These are phyloP conservation scores for Sophora flavescens DNA, from an alignment of 306 rosid genomes.

Conservation along the genomic window DNA sequence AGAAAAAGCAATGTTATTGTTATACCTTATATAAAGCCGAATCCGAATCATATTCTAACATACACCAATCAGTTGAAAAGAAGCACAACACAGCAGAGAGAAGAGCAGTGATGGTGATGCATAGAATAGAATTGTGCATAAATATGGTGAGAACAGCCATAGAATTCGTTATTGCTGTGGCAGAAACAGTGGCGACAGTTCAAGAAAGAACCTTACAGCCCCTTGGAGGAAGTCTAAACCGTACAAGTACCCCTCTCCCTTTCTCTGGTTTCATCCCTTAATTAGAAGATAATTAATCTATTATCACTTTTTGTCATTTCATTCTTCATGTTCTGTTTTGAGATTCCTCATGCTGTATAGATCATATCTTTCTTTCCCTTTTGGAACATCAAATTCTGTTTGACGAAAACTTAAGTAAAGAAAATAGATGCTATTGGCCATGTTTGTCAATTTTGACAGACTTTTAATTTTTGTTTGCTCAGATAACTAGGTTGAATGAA, in stretches of 20 bases:
- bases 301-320: background rate
- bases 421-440: slow-evolving; percentile 1
- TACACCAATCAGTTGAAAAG: background rate
- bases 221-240: slow-evolving; percentile 24
- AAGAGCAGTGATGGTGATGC: slow-evolving; percentile 59
- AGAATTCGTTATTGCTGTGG: slow-evolving; percentile 71
- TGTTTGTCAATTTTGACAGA: slow-evolving; percentile 21
- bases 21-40: background rate
- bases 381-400: slow-evolving; percentile 14
- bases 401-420: slow-evolving; percentile 28
- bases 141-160: slow-evolving; percentile 70
- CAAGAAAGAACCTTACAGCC: slow-evolving; percentile 53
- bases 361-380: background rate
- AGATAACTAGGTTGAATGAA: background rate
- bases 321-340: background rate
- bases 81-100: background rate
- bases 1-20: background rate
- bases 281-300: background rate
- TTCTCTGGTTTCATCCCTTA: slow-evolving; percentile 68
- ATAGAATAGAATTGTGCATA: slow-evolving; percentile 68
- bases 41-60: background rate
- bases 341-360: slow-evolving; percentile 18
- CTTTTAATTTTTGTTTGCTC: background rate
- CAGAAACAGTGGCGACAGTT: slow-evolving; percentile 65
- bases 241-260: slow-evolving; percentile 52